A percentile compares a stretch with the other conserved stretches of the same genome.
phyloP scores from a whole-genome alignment of 108 stramenopile species.

The Craspedostauros australis region DNA sequence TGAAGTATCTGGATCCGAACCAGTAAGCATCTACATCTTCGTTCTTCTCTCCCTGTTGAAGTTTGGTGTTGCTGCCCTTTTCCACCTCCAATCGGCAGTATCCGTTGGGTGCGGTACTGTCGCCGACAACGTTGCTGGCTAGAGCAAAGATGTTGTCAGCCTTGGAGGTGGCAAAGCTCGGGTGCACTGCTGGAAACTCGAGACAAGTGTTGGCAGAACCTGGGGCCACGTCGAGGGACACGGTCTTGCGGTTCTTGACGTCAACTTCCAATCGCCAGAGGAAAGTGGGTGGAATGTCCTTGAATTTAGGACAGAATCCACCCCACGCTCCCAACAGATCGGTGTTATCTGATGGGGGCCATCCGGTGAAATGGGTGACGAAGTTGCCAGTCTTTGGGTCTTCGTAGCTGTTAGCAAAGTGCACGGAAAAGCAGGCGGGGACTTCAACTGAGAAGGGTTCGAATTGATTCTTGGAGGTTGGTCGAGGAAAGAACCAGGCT shows the following conservation, averaged over 20 bases:
- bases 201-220: constrained; percentile 40
- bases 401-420: constrained; percentile 59
- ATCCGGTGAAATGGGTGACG: constrained; percentile 49
- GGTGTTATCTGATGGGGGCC: constrained; percentile 51
- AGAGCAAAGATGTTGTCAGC: constrained; percentile 39
- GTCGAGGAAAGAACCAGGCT: constrained; percentile 40
- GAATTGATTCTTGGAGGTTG: constrained; percentile 30
- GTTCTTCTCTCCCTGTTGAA: constrained; percentile 30
- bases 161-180: constrained; percentile 33
- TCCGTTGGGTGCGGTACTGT: constrained; percentile 38
- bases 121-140: constrained; percentile 42
- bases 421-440: constrained; percentile 55
- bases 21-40: constrained; percentile 43
- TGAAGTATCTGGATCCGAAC: constrained; percentile 44
- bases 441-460: constrained; percentile 40
- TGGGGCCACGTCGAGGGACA: constrained; percentile 31
- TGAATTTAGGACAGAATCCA: constrained; percentile 51
- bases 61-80: constrained; percentile 1
- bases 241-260: constrained; percentile 21
- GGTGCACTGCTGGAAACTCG: constrained; percentile 50
- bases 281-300: constrained; percentile 34
- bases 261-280: constrained; percentile 53
- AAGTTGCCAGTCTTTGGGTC: constrained; percentile 48
- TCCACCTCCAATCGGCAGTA: constrained; percentile 30
- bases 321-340: constrained; percentile 69